phyloP scores from a whole-genome alignment of 306 rosid genomes.

The Cucumis hystrix region DNA sequence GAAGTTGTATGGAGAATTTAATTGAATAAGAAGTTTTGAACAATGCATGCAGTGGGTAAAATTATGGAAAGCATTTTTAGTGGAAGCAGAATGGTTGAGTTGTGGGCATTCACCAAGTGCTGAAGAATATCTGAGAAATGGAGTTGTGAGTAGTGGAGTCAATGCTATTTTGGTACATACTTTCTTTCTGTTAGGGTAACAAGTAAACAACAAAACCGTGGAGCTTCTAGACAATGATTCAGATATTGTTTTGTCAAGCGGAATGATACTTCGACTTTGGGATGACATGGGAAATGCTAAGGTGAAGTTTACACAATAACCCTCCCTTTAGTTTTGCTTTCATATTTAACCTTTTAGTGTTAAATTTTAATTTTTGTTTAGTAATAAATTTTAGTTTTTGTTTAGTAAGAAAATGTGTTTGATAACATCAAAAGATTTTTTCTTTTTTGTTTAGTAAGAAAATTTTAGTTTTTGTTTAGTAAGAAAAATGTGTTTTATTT shows the following conservation, averaged over 20 bases:
- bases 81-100: slow-evolving; percentile 58
- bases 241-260: slow-evolving; percentile 24
- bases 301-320: not conserved
- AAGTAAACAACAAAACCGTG: slow-evolving; percentile 18
- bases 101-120: slow-evolving; percentile 25
- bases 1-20: no score
- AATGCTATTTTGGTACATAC: slow-evolving; percentile 31
- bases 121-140: slow-evolving; percentile 49
- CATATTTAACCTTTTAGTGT: no score
- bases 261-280: slow-evolving; percentile 58
- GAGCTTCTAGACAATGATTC: slow-evolving; percentile 21
- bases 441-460: no score
- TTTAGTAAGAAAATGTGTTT: no score
- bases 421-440: no score
- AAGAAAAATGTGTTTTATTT: no score
- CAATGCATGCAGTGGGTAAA: slow-evolving; percentile 28
- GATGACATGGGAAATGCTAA: slow-evolving; percentile 57
- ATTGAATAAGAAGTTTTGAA: no score
- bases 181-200: slow-evolving; percentile 40
- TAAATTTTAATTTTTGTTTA: no score
- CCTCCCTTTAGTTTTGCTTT: no score
- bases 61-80: slow-evolving; percentile 40
- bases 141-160: slow-evolving; percentile 47
- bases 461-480: no score
- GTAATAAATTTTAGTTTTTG: no score